These are phyloP conservation scores for Crithidia expoeki DNA, from an alignment of 208 protist genomes.

Conservation along the genomic window DNA sequence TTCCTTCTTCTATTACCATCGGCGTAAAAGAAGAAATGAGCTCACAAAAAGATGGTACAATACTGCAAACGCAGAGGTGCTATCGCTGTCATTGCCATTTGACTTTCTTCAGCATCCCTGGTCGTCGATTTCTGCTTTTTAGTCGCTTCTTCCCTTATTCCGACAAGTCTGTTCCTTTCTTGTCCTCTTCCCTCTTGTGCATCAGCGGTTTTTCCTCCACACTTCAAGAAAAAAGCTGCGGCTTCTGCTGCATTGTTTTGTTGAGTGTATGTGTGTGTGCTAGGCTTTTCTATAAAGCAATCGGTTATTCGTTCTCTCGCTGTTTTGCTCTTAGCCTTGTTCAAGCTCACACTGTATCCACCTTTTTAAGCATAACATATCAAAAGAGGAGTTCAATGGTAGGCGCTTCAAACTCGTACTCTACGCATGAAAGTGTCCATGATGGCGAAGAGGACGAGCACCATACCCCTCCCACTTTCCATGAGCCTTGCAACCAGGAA, in stretches of 20 bases:
- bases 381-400: no score
- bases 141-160: conserved; percentile 3
- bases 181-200: conserved; percentile 8
- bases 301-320: no score
- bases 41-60: no score
- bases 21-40: no score
- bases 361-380: no score
- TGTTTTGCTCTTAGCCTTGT: background rate
- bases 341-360: no score
- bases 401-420: background rate
- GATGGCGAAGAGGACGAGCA: background rate
- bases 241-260: background rate
- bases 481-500: conserved; percentile 6
- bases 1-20: no score
- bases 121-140: no score
- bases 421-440: background rate
- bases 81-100: no score
- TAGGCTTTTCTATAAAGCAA: no score
- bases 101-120: no score
- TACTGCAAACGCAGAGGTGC: no score
- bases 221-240: background rate
- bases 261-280: background rate
- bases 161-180: background rate
- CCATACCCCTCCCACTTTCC: background rate
- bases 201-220: background rate